Evolutionary conservation across 768 basidiomycete species (phyloP).

Genomic region (Coprinopsis marcescibilis): DNA sequence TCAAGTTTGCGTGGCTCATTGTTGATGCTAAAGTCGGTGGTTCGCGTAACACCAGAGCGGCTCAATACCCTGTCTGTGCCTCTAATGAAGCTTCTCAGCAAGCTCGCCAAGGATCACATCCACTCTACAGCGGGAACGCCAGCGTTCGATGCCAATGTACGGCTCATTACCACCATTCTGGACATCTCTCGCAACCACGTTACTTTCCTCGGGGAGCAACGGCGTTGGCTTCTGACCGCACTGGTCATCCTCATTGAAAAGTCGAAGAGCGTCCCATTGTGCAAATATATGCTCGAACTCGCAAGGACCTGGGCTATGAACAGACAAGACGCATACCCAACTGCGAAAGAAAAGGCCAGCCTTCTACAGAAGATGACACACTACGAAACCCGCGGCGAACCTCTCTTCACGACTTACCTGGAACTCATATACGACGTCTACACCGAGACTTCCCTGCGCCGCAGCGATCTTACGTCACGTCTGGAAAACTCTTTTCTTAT

Average conservation of each 20-base stretch:
- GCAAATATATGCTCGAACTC: conserved; percentile 81
- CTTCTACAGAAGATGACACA: conserved; percentile 83
- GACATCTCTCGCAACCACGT: conserved; percentile 82
- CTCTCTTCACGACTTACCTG: conserved; percentile 77
- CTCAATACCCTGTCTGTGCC: conserved; percentile 72
- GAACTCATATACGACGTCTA: conserved; percentile 93
- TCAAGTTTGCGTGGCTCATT: conserved; percentile 70
- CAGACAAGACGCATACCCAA: conserved; percentile 79
- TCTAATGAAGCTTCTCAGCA: conserved; percentile 80
- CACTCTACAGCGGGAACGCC: conserved; percentile 41
- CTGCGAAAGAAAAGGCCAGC: conserved; percentile 92
- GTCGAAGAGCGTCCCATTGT: conserved; percentile 73
- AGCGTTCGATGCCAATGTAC: conserved; percentile 55
- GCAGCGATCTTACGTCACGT: conserved; percentile 90
- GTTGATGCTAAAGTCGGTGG: conserved; percentile 81
- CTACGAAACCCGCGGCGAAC: conserved; percentile 76
- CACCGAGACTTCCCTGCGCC: conserved; percentile 74
- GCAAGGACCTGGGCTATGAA: conserved; percentile 87
- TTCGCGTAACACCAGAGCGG: conserved; percentile 73
- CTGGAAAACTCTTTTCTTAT: conserved; percentile 91
- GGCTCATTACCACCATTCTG: conserved; percentile 69
- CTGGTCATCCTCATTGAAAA: conserved; percentile 84
- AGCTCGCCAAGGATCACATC: conserved; percentile 84
- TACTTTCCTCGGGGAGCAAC: conserved; percentile 80
- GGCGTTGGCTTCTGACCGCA: conserved; percentile 71